Evolutionary conservation across 1,284 basidiomycete species (phyloP).

Genomic region (Rugosomyces carneus): DNA sequence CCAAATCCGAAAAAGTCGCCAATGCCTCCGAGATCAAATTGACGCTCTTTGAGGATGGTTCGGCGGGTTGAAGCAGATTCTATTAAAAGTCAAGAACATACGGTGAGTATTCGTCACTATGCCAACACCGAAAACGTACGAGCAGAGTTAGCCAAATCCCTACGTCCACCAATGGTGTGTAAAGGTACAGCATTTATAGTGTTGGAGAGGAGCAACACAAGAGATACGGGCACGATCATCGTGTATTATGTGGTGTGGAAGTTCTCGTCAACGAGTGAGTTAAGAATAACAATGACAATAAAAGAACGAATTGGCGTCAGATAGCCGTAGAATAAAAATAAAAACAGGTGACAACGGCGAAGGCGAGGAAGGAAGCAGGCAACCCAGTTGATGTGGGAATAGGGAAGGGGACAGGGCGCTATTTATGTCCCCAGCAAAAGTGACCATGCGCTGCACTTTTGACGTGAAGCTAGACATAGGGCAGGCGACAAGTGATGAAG

Average conservation of each 20-base stretch:
- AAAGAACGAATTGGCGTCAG: slow-evolving; percentile 13
- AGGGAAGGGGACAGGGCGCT: neutral
- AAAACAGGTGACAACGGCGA: slow-evolving; percentile 2
- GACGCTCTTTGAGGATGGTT: neutral
- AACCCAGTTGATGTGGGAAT: slow-evolving; percentile 11
- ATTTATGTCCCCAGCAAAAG: slow-evolving; percentile 3
- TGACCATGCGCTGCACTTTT: neutral
- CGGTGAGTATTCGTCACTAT: neutral
- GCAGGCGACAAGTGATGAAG: slow-evolving; percentile 1
- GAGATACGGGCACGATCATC: slow-evolving; percentile 11
- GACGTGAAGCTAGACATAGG: neutral
- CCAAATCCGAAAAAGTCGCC: slow-evolving; percentile 6
- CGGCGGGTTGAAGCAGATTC: slow-evolving; percentile 3
- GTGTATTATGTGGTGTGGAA: slow-evolving; percentile 1
- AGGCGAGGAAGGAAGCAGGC: slow-evolving; percentile 10
- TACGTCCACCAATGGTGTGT: neutral
- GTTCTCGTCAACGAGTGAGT: slow-evolving; percentile 12
- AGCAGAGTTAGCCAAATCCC: neutral
- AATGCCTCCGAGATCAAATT: slow-evolving; percentile 6
- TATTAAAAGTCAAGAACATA: neutral
- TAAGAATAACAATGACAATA: neutral
- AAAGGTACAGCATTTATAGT: slow-evolving; percentile 8
- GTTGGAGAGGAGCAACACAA: slow-evolving; percentile 8
- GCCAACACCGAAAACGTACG: too few species aligned
- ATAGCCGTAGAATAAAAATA: slow-evolving; percentile 9